Base-by-base conservation (phyloP, 495 filamentous ascomycete species). In the Hyaloscypha variabilis region DNA sequence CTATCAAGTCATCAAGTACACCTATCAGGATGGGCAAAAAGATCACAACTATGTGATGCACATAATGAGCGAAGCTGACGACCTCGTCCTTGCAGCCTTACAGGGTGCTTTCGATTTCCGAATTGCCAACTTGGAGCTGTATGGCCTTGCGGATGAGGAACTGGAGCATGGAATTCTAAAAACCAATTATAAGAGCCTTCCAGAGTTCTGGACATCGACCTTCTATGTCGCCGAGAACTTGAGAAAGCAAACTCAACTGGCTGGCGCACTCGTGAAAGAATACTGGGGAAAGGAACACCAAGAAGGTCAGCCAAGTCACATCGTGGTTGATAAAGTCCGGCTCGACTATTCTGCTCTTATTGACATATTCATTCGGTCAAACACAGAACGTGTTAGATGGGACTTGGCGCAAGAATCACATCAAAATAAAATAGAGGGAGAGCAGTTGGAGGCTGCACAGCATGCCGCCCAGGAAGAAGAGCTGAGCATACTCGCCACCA, bases 131-230 rank as follows among this genome's bases (percentile, higher is more conserved):
- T 82, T 87, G 21, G 77, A 77, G 17, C 70, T 83, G 3, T 99
- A 96, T 71, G 91, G 90, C 30, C 81, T 97, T 11, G 78, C 85
- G 52, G 85, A 85, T n/a, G 73, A 83, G 57, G 74, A 83, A 55
- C 68, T 93, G 25, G 77, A 88, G 54, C 85, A 92, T 65, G 92
- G 94, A 31, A 81, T 94, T 50, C 75, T 94, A 21, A 73, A 77
- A 6, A 71, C 75, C 36, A 79, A 81, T 42, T 91, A 88, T 71
- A 78, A 87, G 31, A 85, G 79, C 4, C 79, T 97, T 21, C 87
- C 90, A 21, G 86, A 90, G 54, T 87, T 91, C 62, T 97, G 94
- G 94, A 96, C 91, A 4, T 90, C 89, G 11, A 86, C 83, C 26
- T 77, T 80, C 2, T 86, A 87, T 63, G 77, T 89, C 61, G 77